Evolutionary conservation across 805 yeast genomes (phyloP).

Genomic region (Yamadazyma phyllophila): DNA sequence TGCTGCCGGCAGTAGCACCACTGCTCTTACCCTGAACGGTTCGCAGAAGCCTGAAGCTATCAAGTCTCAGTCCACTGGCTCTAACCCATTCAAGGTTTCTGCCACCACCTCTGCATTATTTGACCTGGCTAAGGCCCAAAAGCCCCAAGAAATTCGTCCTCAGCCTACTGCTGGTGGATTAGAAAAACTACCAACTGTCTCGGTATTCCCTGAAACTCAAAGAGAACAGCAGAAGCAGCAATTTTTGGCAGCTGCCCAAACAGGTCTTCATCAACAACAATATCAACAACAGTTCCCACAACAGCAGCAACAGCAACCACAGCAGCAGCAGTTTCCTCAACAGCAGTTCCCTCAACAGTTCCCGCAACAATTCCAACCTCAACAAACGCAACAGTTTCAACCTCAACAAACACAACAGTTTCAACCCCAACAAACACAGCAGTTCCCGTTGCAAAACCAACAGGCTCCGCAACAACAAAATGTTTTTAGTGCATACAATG

Average conservation of each 20-base stretch:
- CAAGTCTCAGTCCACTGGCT: conserved; percentile 45
- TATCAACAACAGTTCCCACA: conserved; percentile 15
- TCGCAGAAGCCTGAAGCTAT: conserved; percentile 12
- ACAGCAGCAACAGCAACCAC: conserved; percentile 10
- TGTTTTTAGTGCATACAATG: conserved; percentile 11
- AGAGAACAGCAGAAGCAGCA: conserved; percentile 38
- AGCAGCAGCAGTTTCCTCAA: conserved; percentile 6
- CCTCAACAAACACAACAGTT: conserved; percentile 9
- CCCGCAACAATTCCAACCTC: conserved; percentile 7
- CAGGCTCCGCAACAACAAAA: background rate
- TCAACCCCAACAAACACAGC: conserved; percentile 5
- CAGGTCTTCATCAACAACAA: conserved; percentile 32
- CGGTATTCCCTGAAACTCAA: conserved; percentile 69
- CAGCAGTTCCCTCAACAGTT: conserved; percentile 5
- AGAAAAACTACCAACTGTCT: conserved; percentile 60
- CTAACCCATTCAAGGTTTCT: conserved; percentile 58
- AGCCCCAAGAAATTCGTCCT: conserved; percentile 24
- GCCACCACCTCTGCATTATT: conserved; percentile 34
- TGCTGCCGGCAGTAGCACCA: conserved; percentile 28
- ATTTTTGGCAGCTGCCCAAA: conserved; percentile 35
- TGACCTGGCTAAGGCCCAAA: conserved; percentile 9
- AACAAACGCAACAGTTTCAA: background rate
- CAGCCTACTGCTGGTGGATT: conserved; percentile 75
- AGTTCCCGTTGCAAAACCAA: background rate
- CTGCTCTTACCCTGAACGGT: conserved; percentile 26